Percentiles rank a stretch among this genome's conserved stretches.
Conservation (phyloP, 2,329 filamentous ascomycete genomes). For the Aspergillus melleus region DNA sequence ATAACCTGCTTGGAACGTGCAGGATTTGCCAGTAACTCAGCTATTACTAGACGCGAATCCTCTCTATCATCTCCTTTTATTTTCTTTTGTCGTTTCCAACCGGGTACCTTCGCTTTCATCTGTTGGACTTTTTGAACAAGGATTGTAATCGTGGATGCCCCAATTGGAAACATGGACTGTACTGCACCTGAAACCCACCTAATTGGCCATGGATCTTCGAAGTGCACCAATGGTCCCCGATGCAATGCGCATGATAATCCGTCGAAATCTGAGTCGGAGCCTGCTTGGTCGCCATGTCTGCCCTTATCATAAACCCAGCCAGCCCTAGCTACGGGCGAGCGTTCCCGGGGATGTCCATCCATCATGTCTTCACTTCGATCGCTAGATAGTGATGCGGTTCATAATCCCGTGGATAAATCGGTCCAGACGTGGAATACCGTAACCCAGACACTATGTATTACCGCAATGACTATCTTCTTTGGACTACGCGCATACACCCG, state of each 20-base stretch:
- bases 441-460: constrained; percentile 29
- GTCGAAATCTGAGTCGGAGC: neutral
- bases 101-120: neutral
- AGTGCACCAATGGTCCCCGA: neutral
- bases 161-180: neutral
- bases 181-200: neutral
- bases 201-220: neutral
- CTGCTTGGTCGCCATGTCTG: neutral
- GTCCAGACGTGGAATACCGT: constrained; percentile 28
- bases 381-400: constrained; percentile 7
- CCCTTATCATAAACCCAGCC: neutral
- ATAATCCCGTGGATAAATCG: constrained; percentile 15
- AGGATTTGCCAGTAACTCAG: neutral
- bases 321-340: neutral
- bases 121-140: neutral
- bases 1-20: neutral
- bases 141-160: neutral
- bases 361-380: constrained; percentile 8
- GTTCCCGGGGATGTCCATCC: neutral
- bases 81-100: too few relatives aligned
- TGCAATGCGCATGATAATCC: neutral
- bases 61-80: too few relatives aligned
- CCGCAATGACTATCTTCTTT: constrained; percentile 27
- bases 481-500: constrained; percentile 25
- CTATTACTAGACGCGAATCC: neutral